These are phyloP conservation scores for Epipyxis sp. DNA, from an alignment of 108 stramenopile species.

Conservation along the genomic window DNA sequence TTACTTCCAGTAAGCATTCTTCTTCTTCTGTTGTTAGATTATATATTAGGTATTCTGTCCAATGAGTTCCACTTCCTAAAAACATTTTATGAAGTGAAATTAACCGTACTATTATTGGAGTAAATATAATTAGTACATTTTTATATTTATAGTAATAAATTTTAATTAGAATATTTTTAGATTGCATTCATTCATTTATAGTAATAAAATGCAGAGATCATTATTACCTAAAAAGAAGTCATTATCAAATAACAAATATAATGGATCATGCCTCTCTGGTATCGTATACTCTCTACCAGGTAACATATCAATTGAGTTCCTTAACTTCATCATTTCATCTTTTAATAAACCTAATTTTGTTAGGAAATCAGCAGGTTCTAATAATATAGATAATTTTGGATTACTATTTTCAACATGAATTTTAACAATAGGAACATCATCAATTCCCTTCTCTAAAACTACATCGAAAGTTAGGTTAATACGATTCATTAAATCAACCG, in stretches of 20 bases:
- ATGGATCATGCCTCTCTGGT: constrained; percentile 44
- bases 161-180: no score
- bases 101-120: no score
- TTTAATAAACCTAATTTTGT: constrained; percentile 49
- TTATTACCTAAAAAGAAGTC: constrained; percentile 53
- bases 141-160: no score
- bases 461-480: constrained; percentile 44
- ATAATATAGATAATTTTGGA: constrained; percentile 40
- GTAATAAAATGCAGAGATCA: no score
- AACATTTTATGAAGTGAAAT: no score
- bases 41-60: constrained; percentile 55
- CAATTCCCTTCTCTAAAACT: constrained; percentile 1
- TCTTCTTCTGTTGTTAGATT: constrained; percentile 54
- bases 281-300: constrained; percentile 42
- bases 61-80: constrained; percentile 53
- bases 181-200: no score
- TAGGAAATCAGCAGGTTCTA: constrained; percentile 59
- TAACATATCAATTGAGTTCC: constrained; percentile 51
- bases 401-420: constrained; percentile 47
- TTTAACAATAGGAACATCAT: constrained; percentile 34
- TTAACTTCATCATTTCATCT: constrained; percentile 47
- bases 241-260: constrained; percentile 56
- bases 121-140: no score
- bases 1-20: constrained; percentile 50
- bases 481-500: constrained; percentile 45